A percentile compares a stretch with the other conserved stretches of the same genome.
These are phyloP conservation scores for Rhodotorula sp. DNA, from an alignment of 1,284 basidiomycete genomes.

Conservation along the genomic window DNA sequence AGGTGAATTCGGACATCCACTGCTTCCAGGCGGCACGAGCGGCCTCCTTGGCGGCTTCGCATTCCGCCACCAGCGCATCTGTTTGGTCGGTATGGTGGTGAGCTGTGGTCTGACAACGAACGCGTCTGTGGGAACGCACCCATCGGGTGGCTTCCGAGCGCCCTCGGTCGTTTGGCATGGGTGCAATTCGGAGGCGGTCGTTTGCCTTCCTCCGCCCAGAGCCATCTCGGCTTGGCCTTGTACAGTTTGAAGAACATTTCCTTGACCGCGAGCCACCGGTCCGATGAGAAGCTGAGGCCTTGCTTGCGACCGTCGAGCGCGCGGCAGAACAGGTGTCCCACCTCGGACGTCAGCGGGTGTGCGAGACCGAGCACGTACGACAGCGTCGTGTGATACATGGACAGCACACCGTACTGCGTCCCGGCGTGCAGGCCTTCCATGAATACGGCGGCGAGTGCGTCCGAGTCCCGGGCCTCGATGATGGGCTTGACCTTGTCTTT, in stretches of 20 bases:
- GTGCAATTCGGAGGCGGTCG: neutral
- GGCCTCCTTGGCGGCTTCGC: neutral
- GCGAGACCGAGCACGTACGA: slow-evolving; percentile 18
- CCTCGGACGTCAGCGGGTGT: slow-evolving; percentile 14
- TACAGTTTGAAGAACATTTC: slow-evolving; percentile 8
- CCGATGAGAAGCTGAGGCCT: slow-evolving; percentile 23
- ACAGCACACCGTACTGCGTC: slow-evolving; percentile 23
- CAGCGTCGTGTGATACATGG: slow-evolving; percentile 21
- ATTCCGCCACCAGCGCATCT: slow-evolving; percentile 28
- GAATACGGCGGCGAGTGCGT: slow-evolving; percentile 6
- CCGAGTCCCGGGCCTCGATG: neutral
- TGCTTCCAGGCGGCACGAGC: neutral
- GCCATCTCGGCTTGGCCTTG: slow-evolving; percentile 13
- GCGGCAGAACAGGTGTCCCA: slow-evolving; percentile 36
- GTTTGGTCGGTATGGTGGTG: neutral
- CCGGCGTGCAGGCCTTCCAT: slow-evolving; percentile 18
- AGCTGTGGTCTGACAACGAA: neutral
- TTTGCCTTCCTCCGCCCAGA: slow-evolving; percentile 11
- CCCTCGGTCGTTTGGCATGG: neutral
- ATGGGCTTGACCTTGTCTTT: slow-evolving; percentile 30
- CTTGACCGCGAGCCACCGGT: slow-evolving; percentile 15
- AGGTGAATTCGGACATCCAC: neutral
- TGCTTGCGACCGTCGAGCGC: slow-evolving; percentile 41
- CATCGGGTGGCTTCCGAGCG: slow-evolving; percentile 15
- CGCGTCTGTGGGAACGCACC: neutral